phyloP scores from a whole-genome alignment of 2,329 filamentous ascomycete species.

The Aureobasidium namibiae region DNA sequence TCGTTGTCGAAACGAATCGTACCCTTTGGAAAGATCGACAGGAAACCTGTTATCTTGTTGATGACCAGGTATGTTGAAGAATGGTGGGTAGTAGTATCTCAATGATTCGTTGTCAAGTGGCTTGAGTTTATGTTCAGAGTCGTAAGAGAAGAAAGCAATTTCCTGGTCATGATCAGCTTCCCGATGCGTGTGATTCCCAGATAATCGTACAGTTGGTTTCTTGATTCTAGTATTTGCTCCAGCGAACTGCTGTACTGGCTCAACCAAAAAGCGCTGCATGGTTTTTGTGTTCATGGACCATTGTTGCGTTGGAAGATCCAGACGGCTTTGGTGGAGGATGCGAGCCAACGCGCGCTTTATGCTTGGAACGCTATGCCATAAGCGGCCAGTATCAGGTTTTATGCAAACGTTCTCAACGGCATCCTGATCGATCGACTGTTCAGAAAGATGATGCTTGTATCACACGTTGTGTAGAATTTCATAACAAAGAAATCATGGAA shows the following conservation, averaged over 20 bases:
- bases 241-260: not conserved
- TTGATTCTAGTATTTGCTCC: slow-evolving; percentile 9
- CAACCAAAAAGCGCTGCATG: slow-evolving; percentile 4
- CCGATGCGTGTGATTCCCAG: not conserved
- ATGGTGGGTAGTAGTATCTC: slow-evolving; percentile 76
- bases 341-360: not conserved
- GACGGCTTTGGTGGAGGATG: not conserved
- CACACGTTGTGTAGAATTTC: no score
- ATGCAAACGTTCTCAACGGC: not conserved
- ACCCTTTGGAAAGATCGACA: slow-evolving; percentile 70
- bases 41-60: slow-evolving; percentile 39
- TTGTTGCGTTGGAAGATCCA: not conserved
- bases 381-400: not conserved
- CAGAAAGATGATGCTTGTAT: not conserved
- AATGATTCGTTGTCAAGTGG: slow-evolving; percentile 66
- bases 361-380: not conserved
- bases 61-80: slow-evolving; percentile 21
- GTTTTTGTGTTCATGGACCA: not conserved
- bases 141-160: slow-evolving; percentile 88
- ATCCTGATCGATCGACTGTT: not conserved
- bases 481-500: not conserved
- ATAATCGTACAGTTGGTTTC: not conserved
- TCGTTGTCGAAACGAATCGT: slow-evolving; percentile 71
- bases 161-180: slow-evolving; percentile 40
- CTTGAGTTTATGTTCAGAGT: slow-evolving; percentile 68